phyloP scores from a whole-genome alignment of 345 rosid species.

The Eucalyptus regnans region DNA sequence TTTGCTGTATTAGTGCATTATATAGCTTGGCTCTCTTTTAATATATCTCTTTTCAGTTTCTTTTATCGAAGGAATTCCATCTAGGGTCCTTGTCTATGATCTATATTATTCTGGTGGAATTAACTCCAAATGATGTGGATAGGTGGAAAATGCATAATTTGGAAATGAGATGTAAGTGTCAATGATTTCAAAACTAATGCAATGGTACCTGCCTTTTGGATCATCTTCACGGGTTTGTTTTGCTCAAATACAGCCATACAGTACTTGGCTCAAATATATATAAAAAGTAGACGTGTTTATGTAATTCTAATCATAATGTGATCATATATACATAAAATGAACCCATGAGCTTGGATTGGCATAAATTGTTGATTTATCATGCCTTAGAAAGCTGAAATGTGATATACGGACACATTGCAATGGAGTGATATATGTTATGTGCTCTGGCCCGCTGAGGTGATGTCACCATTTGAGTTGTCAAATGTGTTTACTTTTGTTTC shows the following conservation, averaged over 20 bases:
- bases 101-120: background rate
- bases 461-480: background rate
- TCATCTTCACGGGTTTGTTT: background rate
- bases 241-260: background rate
- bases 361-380: background rate
- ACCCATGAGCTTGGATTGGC: background rate
- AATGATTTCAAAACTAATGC: background rate
- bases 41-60: background rate
- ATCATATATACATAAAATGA: background rate
- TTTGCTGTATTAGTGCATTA: background rate
- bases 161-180: background rate
- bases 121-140: background rate
- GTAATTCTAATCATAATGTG: background rate
- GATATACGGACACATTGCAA: background rate
- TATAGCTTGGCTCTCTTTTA: background rate
- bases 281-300: background rate
- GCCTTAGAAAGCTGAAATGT: background rate
- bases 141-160: background rate
- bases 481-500: background rate
- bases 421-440: background rate
- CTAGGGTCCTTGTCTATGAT: too few species aligned
- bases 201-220: background rate
- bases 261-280: background rate
- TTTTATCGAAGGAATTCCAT: background rate
- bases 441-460: background rate